Evolutionary conservation across 140 eudicot genomes (phyloP).

Genomic region (Stevia rebaudiana): DNA sequence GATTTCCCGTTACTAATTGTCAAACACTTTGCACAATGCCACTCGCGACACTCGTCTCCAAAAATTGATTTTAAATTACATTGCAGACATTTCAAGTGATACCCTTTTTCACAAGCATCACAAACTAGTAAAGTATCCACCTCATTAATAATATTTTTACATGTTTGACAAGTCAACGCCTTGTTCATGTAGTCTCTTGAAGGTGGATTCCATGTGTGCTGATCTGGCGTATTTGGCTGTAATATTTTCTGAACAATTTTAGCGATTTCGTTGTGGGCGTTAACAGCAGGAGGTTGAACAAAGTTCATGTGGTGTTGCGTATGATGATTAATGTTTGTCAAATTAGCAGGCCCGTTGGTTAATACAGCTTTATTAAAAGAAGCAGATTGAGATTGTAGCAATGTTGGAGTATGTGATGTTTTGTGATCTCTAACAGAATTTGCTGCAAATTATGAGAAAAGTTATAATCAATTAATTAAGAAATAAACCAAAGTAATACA

Average conservation of each 20-base stretch:
- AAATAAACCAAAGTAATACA: neutral
- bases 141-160: constrained; percentile 50
- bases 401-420: constrained; percentile 39
- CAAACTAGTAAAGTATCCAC: constrained; percentile 69
- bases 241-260: constrained; percentile 70
- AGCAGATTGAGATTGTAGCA: constrained; percentile 50
- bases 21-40: constrained; percentile 92
- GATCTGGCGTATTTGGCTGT: constrained; percentile 41
- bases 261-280: constrained; percentile 56
- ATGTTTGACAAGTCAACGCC: constrained; percentile 69
- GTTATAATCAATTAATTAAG: constrained; percentile 1
- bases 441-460: constrained; percentile 32
- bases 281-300: constrained; percentile 33
- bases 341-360: constrained; percentile 8
- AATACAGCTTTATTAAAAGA: neutral
- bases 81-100: constrained; percentile 75
- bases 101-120: constrained; percentile 96
- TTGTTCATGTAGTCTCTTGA: constrained; percentile 86
- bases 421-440: constrained; percentile 30
- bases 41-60: constrained; percentile 88
- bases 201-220: constrained; percentile 70
- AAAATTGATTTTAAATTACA: constrained; percentile 44
- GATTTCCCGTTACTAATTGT: constrained; percentile 68
- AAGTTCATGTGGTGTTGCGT: constrained; percentile 28
- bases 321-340: constrained; percentile 21